Conservation (phyloP, 2,329 filamentous ascomycete genomes). For the Pseudopithomyces maydicus region DNA sequence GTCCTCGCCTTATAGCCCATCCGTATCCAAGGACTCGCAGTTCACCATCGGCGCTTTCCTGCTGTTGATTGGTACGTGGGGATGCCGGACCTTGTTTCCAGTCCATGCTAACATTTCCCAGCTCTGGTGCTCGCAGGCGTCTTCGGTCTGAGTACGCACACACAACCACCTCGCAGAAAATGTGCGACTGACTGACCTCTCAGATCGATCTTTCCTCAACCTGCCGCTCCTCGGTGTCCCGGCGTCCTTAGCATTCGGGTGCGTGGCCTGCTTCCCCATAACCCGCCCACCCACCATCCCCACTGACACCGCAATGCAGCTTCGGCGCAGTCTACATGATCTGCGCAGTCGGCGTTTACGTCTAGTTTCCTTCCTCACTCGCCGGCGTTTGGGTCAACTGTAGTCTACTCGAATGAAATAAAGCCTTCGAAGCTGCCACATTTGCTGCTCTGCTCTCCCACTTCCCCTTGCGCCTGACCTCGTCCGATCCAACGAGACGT, state of each 20-base stretch:
- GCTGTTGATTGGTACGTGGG: conserved; percentile 65
- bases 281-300: background rate
- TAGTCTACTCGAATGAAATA: conserved; percentile 48
- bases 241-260: conserved; percentile 89
- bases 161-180: background rate
- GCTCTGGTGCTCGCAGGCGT: conserved; percentile 73
- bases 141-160: conserved; percentile 79
- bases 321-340: conserved; percentile 98
- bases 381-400: conserved; percentile 36
- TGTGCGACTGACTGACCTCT: conserved; percentile 11
- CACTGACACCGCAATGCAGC: conserved; percentile 54
- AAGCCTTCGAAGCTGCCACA: conserved; percentile 33
- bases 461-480: conserved; percentile 7
- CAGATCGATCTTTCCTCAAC: conserved; percentile 82
- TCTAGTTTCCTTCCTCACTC: conserved; percentile 60
- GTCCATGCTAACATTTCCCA: conserved; percentile 42
- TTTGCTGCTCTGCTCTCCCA: conserved; percentile 15
- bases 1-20: conserved; percentile 80
- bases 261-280: conserved; percentile 47
- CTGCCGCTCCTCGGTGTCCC: conserved; percentile 80
- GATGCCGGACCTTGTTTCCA: conserved; percentile 7
- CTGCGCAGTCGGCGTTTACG: conserved; percentile 97
- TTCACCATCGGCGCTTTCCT: conserved; percentile 81
- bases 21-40: conserved; percentile 80
- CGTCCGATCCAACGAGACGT: conserved; percentile 1